Evolutionary conservation across 2,329 filamentous ascomycete species (phyloP), one percentile per base, ranked within the genome.

Genomic region (Penicillium palitans): DNA sequence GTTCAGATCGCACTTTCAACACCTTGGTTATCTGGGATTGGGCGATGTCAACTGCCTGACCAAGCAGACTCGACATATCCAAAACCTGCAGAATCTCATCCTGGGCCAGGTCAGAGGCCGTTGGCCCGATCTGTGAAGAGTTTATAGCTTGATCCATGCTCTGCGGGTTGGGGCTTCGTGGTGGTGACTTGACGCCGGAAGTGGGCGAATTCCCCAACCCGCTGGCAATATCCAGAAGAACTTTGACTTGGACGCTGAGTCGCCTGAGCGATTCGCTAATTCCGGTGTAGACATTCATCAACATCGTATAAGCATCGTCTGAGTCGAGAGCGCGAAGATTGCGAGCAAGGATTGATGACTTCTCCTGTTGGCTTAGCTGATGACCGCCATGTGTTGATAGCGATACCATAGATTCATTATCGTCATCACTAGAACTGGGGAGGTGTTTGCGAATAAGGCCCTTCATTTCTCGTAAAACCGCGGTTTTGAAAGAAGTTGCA

Each of bases 141-240:
- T 56, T 61, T 2, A 77, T 63, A 42, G 76, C 73, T 24, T 74
- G 75, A 49, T 82, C 79, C 41, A 81, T 73, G 17, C 70, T 78
- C 39, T 77, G 74, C 3, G 72, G 59, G 44, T 74, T 75, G 2
- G 79, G 81, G 59, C 80, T 83, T 61, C 74, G 75, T 15, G 77
- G 72, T 17, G 82, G 81, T 1, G 82, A 83, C 58, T 75, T 77
- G 27, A 79, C 63, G 31, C 72, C 70, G 46, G 68, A 74, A 60
- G 66, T 62, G 3, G 74, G 68, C 3, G 79, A 77, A 15, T 75
- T 76, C 33, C 79, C 73, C 37, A 79, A 63, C 24, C 75, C 76
- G 72, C 92, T 96, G 0, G 93, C 95, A 21, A 96, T 90, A 74
- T 99, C 95, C 10, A 99, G 81, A n/a, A 99, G 78, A 10, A 98